phyloP scores from a whole-genome alignment of 371 early-diverging fungal species.

The Saksenaea oblongispora region DNA sequence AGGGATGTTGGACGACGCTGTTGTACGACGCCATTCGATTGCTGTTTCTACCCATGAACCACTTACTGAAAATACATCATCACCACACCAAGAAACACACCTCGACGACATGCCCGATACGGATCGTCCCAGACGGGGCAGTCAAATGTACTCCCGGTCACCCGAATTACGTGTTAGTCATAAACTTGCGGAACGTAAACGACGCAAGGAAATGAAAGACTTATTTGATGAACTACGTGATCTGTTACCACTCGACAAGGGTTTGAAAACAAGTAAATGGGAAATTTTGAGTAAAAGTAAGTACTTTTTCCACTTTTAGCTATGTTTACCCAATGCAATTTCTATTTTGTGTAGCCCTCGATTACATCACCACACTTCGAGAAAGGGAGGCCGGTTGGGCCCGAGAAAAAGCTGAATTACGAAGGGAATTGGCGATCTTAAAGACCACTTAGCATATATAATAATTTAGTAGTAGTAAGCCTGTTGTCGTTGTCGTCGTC shows the following conservation, averaged over 20 bases:
- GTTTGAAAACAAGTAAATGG: constrained; percentile 77
- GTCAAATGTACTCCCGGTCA: constrained; percentile 50
- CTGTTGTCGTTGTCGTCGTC: background rate
- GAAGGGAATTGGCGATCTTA: constrained; percentile 1
- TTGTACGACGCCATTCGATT: constrained; percentile 21
- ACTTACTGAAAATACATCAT: background rate
- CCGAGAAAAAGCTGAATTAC: constrained; percentile 4
- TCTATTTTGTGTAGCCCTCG: background rate
- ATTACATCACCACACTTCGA: constrained; percentile 2
- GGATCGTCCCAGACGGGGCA: background rate
- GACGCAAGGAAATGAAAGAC: constrained; percentile 81
- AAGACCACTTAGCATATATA: constrained; percentile 1
- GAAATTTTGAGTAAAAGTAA: constrained; percentile 76
- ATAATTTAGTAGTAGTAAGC: background rate
- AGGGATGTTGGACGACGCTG: constrained; percentile 19
- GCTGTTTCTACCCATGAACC: constrained; percentile 9
- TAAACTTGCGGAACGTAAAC: constrained; percentile 78
- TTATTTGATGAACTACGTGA: constrained; percentile 78
- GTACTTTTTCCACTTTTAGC: background rate
- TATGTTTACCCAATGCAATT: background rate
- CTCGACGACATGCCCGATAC: background rate
- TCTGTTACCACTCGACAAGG: constrained; percentile 67
- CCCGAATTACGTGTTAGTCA: constrained; percentile 68
- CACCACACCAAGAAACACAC: background rate
- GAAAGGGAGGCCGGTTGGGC: constrained; percentile 3